A percentile compares a stretch with the other conserved stretches of the same genome.
phyloP scores from a whole-genome alignment of 352 stramenopile species.

The Globisporangium lucens region DNA sequence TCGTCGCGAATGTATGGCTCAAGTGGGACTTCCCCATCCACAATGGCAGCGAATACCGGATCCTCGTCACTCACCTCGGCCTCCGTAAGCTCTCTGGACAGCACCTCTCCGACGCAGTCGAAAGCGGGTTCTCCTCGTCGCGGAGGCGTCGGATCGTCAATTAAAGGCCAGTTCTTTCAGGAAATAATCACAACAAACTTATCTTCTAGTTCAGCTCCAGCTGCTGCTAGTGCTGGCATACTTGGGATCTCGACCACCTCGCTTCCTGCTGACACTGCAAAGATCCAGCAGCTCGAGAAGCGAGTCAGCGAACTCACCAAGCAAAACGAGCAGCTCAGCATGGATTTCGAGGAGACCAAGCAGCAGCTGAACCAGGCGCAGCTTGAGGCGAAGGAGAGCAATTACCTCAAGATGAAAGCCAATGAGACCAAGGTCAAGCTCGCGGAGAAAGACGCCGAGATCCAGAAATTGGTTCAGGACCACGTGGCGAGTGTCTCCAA shows the following conservation, averaged over 20 bases:
- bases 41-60: background rate
- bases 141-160: conserved; percentile 15
- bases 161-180: conserved; percentile 29
- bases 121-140: conserved; percentile 10
- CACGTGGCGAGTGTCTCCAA: conserved; percentile 17
- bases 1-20: conserved; percentile 14
- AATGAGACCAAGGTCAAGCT: conserved; percentile 47
- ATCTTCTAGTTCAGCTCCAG: conserved; percentile 10
- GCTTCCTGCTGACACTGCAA: conserved; percentile 12
- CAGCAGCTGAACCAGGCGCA: conserved; percentile 28
- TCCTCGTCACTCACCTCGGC: background rate
- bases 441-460: conserved; percentile 25
- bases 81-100: conserved; percentile 1
- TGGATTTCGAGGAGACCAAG: conserved; percentile 17
- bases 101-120: conserved; percentile 6
- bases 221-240: background rate
- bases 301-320: conserved; percentile 26
- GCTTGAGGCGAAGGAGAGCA: conserved; percentile 48
- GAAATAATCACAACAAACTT: conserved; percentile 16
- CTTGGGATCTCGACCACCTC: background rate
- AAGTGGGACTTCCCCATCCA: background rate
- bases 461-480: conserved; percentile 12
- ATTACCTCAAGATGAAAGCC: conserved; percentile 57
- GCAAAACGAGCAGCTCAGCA: conserved; percentile 19
- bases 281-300: conserved; percentile 35